Conservation (phyloP, 768 basidiomycete species). For the Lactarius akahatsu region DNA sequence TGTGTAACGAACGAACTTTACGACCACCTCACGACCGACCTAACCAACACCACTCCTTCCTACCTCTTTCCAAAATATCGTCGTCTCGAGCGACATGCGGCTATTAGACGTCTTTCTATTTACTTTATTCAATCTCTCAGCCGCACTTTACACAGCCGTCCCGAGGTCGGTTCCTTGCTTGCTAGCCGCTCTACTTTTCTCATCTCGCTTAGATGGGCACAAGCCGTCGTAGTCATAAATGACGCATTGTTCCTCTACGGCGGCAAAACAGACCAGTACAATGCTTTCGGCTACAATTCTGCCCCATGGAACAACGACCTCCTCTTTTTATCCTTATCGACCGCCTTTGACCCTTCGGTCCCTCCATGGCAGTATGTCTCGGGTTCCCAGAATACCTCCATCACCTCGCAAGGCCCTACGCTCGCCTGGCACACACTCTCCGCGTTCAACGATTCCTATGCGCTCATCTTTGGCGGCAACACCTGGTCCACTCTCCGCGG, state of each 20-base stretch:
- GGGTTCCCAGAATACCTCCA: constrained; percentile 42
- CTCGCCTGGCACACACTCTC: constrained; percentile 82
- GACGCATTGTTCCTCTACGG: constrained; percentile 71
- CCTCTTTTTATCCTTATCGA: constrained; percentile 62
- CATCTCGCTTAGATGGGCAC: constrained; percentile 69
- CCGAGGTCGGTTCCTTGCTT: constrained; percentile 5
- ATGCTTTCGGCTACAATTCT: constrained; percentile 67
- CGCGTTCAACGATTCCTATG: constrained; percentile 51
- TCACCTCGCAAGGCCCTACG: constrained; percentile 53
- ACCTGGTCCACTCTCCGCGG: constrained; percentile 57
- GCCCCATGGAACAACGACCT: constrained; percentile 74
- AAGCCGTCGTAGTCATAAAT: constrained; percentile 59
- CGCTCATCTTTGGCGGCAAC: constrained; percentile 76
- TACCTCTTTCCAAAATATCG: not conserved
- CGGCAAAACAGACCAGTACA: constrained; percentile 73
- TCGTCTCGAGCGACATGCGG: constrained; percentile 7
- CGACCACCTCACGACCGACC: constrained; percentile 15
- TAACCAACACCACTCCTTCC: constrained; percentile 2
- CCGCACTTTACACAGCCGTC: constrained; percentile 6
- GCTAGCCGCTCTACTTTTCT: not conserved
- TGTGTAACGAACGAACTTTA: not conserved
- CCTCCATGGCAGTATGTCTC: constrained; percentile 70
- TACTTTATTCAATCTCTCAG: not conserved
- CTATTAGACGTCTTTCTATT: not conserved
- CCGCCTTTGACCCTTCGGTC: constrained; percentile 54